These are phyloP conservation scores for Gentiana macrophylla DNA, from an alignment of 257 asterid species.

Conservation along the genomic window DNA sequence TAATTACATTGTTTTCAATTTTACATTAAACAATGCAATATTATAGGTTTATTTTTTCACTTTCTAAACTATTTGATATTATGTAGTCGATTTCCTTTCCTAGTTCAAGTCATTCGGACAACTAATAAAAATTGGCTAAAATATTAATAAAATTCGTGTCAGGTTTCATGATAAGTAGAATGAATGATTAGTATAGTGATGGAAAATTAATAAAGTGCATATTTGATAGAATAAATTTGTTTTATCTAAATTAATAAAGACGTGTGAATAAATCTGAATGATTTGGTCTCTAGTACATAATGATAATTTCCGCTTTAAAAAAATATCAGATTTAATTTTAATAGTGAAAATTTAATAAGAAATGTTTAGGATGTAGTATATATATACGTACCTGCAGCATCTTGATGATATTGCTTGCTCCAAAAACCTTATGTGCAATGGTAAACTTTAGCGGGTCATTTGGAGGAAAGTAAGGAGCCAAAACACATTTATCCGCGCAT, in stretches of 20 bases:
- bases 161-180: too few relatives aligned
- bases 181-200: too few relatives aligned
- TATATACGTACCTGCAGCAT: conserved; percentile 5
- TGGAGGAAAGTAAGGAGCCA: conserved; percentile 7
- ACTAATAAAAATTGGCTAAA: too few relatives aligned
- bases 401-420: conserved; percentile 5
- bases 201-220: too few relatives aligned
- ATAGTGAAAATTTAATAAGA: not conserved
- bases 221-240: too few relatives aligned
- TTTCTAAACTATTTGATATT: too few relatives aligned
- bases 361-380: not conserved
- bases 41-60: too few relatives aligned
- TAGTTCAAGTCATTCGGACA: too few relatives aligned
- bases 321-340: not conserved
- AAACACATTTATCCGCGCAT: conserved; percentile 1
- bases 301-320: not conserved
- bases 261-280: not conserved
- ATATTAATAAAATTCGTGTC: too few relatives aligned
- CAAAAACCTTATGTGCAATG: conserved; percentile 4
- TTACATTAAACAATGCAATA: too few relatives aligned
- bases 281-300: not conserved
- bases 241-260: not conserved
- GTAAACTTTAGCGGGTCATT: not conserved
- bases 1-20: too few relatives aligned
- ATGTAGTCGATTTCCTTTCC: too few relatives aligned